phyloP scores from a whole-genome alignment of 2,329 filamentous ascomycete species.

The Fusarium sp. region DNA sequence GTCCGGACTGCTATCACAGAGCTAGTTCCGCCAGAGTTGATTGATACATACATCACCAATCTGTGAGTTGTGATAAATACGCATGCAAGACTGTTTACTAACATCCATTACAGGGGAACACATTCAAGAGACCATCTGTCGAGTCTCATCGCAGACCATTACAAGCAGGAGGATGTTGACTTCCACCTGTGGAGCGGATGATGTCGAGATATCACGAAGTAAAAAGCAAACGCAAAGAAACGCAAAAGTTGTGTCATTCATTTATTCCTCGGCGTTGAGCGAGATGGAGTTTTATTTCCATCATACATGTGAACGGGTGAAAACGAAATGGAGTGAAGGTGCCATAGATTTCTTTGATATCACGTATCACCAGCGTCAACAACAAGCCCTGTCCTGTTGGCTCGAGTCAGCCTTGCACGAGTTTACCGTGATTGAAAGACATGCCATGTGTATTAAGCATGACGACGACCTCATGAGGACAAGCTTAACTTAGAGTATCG shows the following conservation, averaged over 20 bases:
- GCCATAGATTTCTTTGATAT: conserved; percentile 30
- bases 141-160: conserved; percentile 80
- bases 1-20: conserved; percentile 85
- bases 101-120: conserved; percentile 63
- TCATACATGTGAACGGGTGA: conserved; percentile 26
- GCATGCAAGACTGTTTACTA: neutral
- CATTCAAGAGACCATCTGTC: conserved; percentile 80
- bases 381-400: neutral
- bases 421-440: conserved; percentile 4
- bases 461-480: conserved; percentile 5
- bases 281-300: conserved; percentile 26
- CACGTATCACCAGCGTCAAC: conserved; percentile 21
- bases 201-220: conserved; percentile 26
- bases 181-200: conserved; percentile 62
- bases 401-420: conserved; percentile 10
- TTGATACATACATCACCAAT: conserved; percentile 89
- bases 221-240: conserved; percentile 24
- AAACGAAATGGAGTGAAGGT: conserved; percentile 28
- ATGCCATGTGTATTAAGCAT: conserved; percentile 6
- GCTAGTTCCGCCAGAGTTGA: conserved; percentile 80
- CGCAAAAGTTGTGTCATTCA: conserved; percentile 37
- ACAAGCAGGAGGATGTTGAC: conserved; percentile 78
- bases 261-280: conserved; percentile 35
- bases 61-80: conserved; percentile 57
- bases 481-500: conserved; percentile 27